Base-by-base conservation (phyloP, 208 protist species). In the Crithidia bombi region DNA sequence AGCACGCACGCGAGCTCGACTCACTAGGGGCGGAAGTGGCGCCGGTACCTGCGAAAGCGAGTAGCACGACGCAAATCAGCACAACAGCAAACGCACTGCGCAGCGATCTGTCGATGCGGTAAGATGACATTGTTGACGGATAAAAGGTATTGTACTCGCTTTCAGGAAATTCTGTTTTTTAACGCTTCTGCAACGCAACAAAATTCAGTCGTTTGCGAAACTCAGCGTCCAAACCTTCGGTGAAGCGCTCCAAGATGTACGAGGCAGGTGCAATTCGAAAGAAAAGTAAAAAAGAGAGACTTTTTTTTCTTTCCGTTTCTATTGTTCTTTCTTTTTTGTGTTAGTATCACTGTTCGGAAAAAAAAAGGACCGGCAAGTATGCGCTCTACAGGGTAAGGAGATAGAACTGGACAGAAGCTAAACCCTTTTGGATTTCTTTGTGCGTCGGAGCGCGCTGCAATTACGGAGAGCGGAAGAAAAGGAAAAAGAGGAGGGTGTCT, bases 211-310 rank as follows among this genome's bases (percentile, higher is more conserved):
- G 32, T 2, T 36, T 50, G 56, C 21, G 1, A 23, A 32, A 62
- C 2, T 21, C 10, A 6, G 25, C 19, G 10, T 21, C 15, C 19
- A 56, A 11, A 14, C 23, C 14, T 32, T 50, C 5, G 36, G 1
- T 50, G 57, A 50, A 51, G 58, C 11, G 58, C 44, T 65, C 58
- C 1, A 65, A 38, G 41, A 74, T 66, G 21, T 35, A 55, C 26
- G 35, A 66, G 46, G 25, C 36, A 35, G 39, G 35, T 59, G 46
- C 36, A 62, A 28, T 62, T 68, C 41, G 39, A 52, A 44, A 30
- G 39, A 21, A 59, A 57, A 44, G 58, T 47, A 58, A 69, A 63
- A 64, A 69, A 46, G n/a, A 61, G n/a, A n/a, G n/a, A n/a, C n/a
- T n/a, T n/a, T n/a, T n/a, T n/a, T n/a, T n/a, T n/a, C n/a, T n/a